Base-by-base conservation (phyloP, 352 stramenopile genomes). In the Elongisporangium undulatum region DNA sequence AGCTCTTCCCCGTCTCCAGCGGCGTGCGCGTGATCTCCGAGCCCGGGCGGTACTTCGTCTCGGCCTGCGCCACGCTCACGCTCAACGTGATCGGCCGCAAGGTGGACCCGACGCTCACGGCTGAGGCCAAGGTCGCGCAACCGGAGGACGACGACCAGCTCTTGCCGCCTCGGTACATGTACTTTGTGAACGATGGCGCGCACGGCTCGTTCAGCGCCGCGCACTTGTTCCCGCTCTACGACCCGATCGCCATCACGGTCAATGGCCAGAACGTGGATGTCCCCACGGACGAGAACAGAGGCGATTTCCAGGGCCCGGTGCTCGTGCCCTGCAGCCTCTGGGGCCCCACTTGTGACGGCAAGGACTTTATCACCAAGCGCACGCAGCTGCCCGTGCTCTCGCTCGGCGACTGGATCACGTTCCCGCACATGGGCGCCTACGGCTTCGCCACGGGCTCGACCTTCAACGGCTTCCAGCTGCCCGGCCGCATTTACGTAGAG, bases 21-120 rank as follows among this genome's bases (percentile, higher is more conserved):
- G 63, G 72, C 19, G 74, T 97, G 23, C 68, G 70, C 3, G 68
- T 97, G 55, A 97, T 97, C 63, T 93, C 85, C 10, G 91, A 97
- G 63, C 91, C 91, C 8, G 91, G 91, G 4, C 76, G 91, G 8
- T 97, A 95, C 70, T 92, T 97, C 38, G 90, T 84, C 17, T 81
- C 75, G 1, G 63, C 69, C 0, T 79, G 90, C 15, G 77, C 85
- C 19, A 92, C 84, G 22, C 67, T 97, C 3, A 78, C 81, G 29
- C 69, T 85, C n/a, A 89, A 87, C 55, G 71, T 97, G 5, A 72
- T 94, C 16, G 79, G 73, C 53, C 68, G 83, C 48, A 82, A 77
- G 55, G 22, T 66, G 7, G 74, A 84, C 50, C 67, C 62, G 16
- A 64, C 62, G 29, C 63, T 82, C 20, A 68, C 58, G 16, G 61